A percentile compares a stretch with the other conserved stretches of the same genome.
phyloP scores from a whole-genome alignment of 352 stramenopile genomes.

The Discostella stelligera region DNA sequence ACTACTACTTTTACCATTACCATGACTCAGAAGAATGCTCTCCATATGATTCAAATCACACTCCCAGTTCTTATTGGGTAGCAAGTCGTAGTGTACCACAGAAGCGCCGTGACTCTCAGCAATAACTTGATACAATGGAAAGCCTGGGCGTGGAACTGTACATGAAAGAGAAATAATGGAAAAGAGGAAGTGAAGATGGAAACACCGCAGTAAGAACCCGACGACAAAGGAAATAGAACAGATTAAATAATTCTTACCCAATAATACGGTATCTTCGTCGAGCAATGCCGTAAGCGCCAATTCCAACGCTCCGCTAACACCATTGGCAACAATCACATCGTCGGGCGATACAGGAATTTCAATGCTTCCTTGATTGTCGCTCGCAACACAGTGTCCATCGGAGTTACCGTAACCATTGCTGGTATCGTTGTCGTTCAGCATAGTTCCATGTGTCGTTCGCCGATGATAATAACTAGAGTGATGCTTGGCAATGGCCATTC shows the following conservation, averaged over 20 bases:
- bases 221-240: not conserved
- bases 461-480: slow-evolving; percentile 75
- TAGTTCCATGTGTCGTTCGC: slow-evolving; percentile 8
- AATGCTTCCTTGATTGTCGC: not conserved
- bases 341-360: slow-evolving; percentile 82
- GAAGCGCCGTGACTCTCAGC: slow-evolving; percentile 89
- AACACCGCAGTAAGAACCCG: not conserved
- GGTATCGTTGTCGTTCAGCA: not conserved
- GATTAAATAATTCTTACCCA: slow-evolving; percentile 50
- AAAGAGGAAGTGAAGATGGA: not conserved
- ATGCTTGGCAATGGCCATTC: slow-evolving; percentile 87
- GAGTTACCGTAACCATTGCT: not conserved
- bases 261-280: slow-evolving; percentile 89
- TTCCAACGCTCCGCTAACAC: slow-evolving; percentile 91
- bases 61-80: slow-evolving; percentile 90
- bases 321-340: slow-evolving; percentile 91
- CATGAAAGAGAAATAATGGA: not conserved
- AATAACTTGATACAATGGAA: slow-evolving; percentile 94
- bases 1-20: slow-evolving; percentile 66
- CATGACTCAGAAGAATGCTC: slow-evolving; percentile 82
- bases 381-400: not conserved
- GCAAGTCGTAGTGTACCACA: slow-evolving; percentile 89
- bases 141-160: slow-evolving; percentile 88
- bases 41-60: slow-evolving; percentile 90
- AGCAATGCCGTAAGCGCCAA: slow-evolving; percentile 89